Percentiles rank a stretch among this genome's conserved stretches.
These are phyloP conservation scores for Plasmodium ovale DNA, from an alignment of 169 alveolate genomes.

Conservation along the genomic window DNA sequence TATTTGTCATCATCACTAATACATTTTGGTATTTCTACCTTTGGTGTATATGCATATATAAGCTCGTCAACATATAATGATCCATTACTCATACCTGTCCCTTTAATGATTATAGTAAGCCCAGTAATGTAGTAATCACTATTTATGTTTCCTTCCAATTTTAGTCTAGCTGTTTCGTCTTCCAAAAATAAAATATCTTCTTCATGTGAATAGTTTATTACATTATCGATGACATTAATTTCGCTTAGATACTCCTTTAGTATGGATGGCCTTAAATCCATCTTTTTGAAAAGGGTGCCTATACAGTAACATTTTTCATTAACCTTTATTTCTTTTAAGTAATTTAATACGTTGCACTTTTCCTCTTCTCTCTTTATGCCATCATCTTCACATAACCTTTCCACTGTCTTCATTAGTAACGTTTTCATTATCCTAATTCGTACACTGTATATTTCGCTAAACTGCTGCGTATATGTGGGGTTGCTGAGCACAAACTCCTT, in stretches of 20 bases:
- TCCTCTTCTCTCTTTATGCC: background rate
- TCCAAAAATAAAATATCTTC: conserved; percentile 62
- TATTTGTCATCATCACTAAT: conserved; percentile 59
- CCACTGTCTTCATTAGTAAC: conserved; percentile 37
- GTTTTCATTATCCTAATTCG: conserved; percentile 46
- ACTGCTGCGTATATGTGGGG: conserved; percentile 71
- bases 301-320: conserved; percentile 77
- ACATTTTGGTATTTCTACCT: conserved; percentile 28
- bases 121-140: conserved; percentile 68
- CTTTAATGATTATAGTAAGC: conserved; percentile 37
- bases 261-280: conserved; percentile 81
- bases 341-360: conserved; percentile 11
- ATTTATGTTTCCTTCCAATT: conserved; percentile 73
- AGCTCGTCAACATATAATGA: conserved; percentile 66
- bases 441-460: conserved; percentile 32
- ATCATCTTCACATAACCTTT: background rate
- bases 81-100: conserved; percentile 71
- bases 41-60: conserved; percentile 68
- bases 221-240: background rate
- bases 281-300: conserved; percentile 82
- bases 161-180: conserved; percentile 74
- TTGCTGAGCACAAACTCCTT: conserved; percentile 16
- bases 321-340: conserved; percentile 44
- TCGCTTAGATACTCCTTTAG: conserved; percentile 77
- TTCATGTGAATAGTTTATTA: conserved; percentile 44